Evolutionary conservation across 768 basidiomycete species (phyloP), one percentile per base, ranked within the genome.

Genomic region (Pulveroboletus sp.): DNA sequence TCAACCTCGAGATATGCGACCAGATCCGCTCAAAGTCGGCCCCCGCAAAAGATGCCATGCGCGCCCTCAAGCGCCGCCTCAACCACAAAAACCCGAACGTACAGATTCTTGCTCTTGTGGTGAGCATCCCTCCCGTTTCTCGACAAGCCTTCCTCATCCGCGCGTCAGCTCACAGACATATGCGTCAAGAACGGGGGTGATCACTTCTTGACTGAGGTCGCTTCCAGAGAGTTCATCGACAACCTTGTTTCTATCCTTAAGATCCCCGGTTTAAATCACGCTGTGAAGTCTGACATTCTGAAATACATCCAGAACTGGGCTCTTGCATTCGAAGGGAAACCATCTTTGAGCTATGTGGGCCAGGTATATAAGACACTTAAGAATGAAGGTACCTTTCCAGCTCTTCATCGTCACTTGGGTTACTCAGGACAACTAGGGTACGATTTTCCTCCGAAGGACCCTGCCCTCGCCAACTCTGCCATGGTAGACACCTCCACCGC

Each of bases 161-260:
- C 37, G 33, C 13, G 46, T 3, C 64, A 95, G 89, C 75, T 97
- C 43, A 83, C 89, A 41, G 96, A 98, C 68, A 76, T 84, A 8
- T 93, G 91, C 61, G 79, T 98, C 67, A 99, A 99, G 83, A 99
- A 99, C 61, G 93, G 92, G 9, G 96, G 96, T 0, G 93, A 97
- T 57, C 81, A 84, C 39, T 98, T 99, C 63, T 72, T 98, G 43
- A 68, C 68, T 2, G 93, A 96, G 65, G 69, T 95, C 40, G 83
- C 88, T 6, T 91, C 90, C 6, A 78, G 91, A 48, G 93, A 97
- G 63, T 95, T 94, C 64, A 84, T 95, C 69, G 93, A 95, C 68
- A 94, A 94, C 63, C 77, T 95, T 45, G 86, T 89, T 38, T 93
- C 89, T 8, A 84, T 95, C 51, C 79, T 95, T 62, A 91, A 86